These are phyloP conservation scores for Huntiella moniliformis DNA, from an alignment of 2,329 filamentous ascomycete genomes.

Conservation along the genomic window DNA sequence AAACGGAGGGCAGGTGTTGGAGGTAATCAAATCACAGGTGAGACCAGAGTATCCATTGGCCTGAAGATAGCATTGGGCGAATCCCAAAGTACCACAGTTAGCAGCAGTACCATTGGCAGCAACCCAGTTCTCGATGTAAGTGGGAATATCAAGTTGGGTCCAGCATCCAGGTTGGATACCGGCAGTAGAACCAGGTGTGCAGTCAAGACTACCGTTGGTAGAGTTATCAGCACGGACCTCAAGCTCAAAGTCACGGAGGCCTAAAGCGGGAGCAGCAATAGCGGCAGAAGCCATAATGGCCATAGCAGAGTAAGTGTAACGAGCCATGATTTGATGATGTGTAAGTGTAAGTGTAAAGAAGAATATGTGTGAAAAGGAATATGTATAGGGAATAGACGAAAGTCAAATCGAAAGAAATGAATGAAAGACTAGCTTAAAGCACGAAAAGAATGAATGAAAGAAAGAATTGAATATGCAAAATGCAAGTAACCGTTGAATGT, in stretches of 20 bases:
- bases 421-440: not conserved
- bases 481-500: too few species aligned
- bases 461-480: not conserved
- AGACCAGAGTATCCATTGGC: slow-evolving; percentile 16
- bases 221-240: not conserved
- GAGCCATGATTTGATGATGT: slow-evolving; percentile 2
- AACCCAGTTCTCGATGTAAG: slow-evolving; percentile 16
- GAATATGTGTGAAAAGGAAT: not conserved
- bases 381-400: not conserved
- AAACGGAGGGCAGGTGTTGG: slow-evolving; percentile 14
- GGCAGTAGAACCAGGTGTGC: slow-evolving; percentile 1
- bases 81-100: slow-evolving; percentile 15
- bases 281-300: slow-evolving; percentile 3
- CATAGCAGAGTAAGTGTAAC: not conserved
- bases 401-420: not conserved
- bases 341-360: not conserved
- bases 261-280: not conserved
- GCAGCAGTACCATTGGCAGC: slow-evolving; percentile 15
- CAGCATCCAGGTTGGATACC: slow-evolving; percentile 8
- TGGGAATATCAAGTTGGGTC: slow-evolving; percentile 13
- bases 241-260: not conserved
- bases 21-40: slow-evolving; percentile 16
- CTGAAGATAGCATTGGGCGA: slow-evolving; percentile 16
- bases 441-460: not conserved
- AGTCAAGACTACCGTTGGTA: slow-evolving; percentile 1